These are phyloP conservation scores for Leishmania lainsoni DNA, from an alignment of 208 protist species.

Conservation along the genomic window DNA sequence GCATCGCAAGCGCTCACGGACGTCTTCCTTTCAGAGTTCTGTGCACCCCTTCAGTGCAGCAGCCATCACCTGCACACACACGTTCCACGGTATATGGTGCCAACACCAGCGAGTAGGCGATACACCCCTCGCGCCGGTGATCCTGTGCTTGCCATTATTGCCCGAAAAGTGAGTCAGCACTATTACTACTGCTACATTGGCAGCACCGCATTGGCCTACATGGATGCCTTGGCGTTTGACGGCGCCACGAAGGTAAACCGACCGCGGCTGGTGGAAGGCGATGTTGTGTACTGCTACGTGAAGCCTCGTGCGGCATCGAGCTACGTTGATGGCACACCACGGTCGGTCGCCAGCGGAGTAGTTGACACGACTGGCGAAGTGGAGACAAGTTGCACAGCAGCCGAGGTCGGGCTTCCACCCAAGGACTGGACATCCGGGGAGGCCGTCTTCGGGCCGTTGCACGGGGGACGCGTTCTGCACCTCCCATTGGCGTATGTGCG, in stretches of 20 bases:
- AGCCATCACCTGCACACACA: constrained; percentile 31
- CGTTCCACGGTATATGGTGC: constrained; percentile 47
- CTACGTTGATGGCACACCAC: constrained; percentile 21
- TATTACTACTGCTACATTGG: constrained; percentile 78
- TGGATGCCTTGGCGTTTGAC: constrained; percentile 83
- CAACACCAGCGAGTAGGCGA: constrained; percentile 55
- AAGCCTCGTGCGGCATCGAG: constrained; percentile 31
- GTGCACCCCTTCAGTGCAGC: constrained; percentile 45
- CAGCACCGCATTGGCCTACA: constrained; percentile 43
- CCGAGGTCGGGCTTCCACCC: constrained; percentile 66
- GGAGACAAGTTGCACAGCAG: constrained; percentile 77
- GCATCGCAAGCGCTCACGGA: constrained; percentile 10
- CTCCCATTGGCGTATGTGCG: constrained; percentile 70
- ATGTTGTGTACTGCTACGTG: constrained; percentile 81
- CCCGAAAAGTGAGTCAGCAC: constrained; percentile 46
- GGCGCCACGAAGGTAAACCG: constrained; percentile 81
- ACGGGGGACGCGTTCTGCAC: constrained; percentile 65
- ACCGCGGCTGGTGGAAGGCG: constrained; percentile 72
- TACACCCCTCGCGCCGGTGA: constrained; percentile 63
- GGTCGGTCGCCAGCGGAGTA: not conserved
- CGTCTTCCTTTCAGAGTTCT: constrained; percentile 62
- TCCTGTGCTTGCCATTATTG: constrained; percentile 73
- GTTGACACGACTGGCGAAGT: constrained; percentile 36
- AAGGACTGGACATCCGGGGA: constrained; percentile 87
- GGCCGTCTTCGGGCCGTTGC: constrained; percentile 75